Percentiles rank a stretch among this genome's conserved stretches.
These are phyloP conservation scores for Hypoxylon trugodes DNA, from an alignment of 495 filamentous ascomycete species.

Conservation along the genomic window DNA sequence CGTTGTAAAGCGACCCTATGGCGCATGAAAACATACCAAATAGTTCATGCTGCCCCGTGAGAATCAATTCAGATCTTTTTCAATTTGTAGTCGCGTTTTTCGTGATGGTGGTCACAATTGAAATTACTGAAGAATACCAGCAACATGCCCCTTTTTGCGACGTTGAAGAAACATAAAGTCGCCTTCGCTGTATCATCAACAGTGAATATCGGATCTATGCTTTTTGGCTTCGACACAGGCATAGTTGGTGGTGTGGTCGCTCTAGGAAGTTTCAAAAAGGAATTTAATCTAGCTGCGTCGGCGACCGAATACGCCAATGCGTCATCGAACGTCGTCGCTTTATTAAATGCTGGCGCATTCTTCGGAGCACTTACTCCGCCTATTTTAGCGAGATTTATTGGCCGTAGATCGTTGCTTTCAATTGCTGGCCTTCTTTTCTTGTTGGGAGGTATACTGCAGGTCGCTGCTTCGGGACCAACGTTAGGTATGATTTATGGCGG, in stretches of 20 bases:
- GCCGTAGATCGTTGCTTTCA: slow-evolving; percentile 10
- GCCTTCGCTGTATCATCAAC: slow-evolving; percentile 4
- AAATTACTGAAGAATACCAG: too few relatives aligned
- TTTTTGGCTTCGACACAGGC: slow-evolving; percentile 28
- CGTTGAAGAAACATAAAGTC: slow-evolving; percentile 13
- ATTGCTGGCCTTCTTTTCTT: slow-evolving; percentile 12
- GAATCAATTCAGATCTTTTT: too few relatives aligned
- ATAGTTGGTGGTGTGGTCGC: slow-evolving; percentile 24
- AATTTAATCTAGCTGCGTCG: slow-evolving; percentile 14
- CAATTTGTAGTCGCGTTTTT: too few relatives aligned
- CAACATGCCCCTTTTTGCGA: background rate
- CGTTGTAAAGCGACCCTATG: too few relatives aligned
- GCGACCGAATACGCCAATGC: slow-evolving; percentile 4
- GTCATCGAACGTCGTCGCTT: slow-evolving; percentile 6
- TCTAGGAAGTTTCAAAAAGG: slow-evolving; percentile 16
- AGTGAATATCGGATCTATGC: slow-evolving; percentile 17
- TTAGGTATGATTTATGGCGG: slow-evolving; percentile 37
- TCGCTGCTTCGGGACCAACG: slow-evolving; percentile 6
- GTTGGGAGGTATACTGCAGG: slow-evolving; percentile 24
- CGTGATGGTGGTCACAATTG: too few relatives aligned
- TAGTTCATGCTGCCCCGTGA: too few relatives aligned
- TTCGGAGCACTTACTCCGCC: slow-evolving; percentile 10
- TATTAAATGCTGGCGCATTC: slow-evolving; percentile 7
- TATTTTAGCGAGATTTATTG: slow-evolving; percentile 3
- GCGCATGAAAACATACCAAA: too few relatives aligned